Conservation (phyloP, 2,329 filamentous ascomycete genomes). For the Trichoderma sp. region DNA sequence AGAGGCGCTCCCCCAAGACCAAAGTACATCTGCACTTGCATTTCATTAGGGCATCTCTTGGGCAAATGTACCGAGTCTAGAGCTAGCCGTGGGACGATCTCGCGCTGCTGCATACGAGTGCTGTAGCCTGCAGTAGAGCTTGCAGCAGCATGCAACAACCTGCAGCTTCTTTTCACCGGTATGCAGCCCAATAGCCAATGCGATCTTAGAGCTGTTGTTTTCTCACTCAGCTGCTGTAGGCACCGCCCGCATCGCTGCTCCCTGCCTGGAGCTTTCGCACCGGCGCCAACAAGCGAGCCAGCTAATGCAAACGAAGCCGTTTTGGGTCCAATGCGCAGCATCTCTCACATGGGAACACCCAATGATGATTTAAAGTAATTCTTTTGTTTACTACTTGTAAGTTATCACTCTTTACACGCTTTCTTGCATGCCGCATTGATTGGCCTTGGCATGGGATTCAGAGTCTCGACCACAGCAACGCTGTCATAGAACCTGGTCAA, state of each 20-base stretch:
- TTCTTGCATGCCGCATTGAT: not conserved
- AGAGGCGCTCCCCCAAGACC: not conserved
- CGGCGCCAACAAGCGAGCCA: not conserved
- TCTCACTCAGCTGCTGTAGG: not conserved
- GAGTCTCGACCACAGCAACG: not conserved
- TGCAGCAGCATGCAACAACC: not conserved
- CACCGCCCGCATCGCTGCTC: not conserved
- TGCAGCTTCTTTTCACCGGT: slow-evolving; percentile 7
- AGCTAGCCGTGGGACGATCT: not conserved
- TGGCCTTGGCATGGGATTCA: not conserved
- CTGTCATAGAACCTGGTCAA: not conserved
- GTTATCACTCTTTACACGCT: not conserved
- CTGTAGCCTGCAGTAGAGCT: not conserved
- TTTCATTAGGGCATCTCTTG: not conserved
- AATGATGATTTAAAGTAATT: not conserved
- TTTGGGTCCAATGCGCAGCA: not conserved
- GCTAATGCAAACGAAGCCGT: not conserved
- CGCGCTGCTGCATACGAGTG: not conserved
- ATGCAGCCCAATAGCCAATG: not conserved
- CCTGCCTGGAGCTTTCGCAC: not conserved
- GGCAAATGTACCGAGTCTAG: not conserved
- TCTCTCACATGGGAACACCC: not conserved
- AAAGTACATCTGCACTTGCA: not conserved
- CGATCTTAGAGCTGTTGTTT: not conserved
- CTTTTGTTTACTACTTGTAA: not conserved